Conservation (phyloP, 192 early-diverging fungal genomes). For the Podila epicladia region DNA sequence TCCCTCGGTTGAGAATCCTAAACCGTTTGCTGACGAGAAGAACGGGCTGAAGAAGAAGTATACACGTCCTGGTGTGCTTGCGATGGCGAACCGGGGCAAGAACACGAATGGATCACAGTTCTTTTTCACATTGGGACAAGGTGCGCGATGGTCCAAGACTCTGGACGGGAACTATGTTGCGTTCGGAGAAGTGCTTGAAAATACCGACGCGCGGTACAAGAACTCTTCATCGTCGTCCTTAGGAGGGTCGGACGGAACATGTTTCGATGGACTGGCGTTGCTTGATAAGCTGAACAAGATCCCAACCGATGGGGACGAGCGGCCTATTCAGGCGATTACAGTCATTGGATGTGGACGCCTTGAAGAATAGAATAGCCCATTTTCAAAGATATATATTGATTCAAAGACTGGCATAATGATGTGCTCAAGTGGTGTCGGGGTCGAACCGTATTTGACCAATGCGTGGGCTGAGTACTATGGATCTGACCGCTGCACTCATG, state of each 20-base stretch:
- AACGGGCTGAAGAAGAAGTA: constrained; percentile 44
- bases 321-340: constrained; percentile 38
- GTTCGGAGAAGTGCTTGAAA: constrained; percentile 36
- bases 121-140: constrained; percentile 43
- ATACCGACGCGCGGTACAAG: background rate
- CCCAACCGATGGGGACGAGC: constrained; percentile 35
- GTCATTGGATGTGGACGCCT: constrained; percentile 42
- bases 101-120: constrained; percentile 50
- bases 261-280: constrained; percentile 31
- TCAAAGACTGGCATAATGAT: too few species aligned
- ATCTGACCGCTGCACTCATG: too few species aligned
- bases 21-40: constrained; percentile 43
- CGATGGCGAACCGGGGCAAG: constrained; percentile 50
- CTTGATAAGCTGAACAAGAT: constrained; percentile 49
- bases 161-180: constrained; percentile 42
- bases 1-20: constrained; percentile 42
- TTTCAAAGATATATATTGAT: too few species aligned
- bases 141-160: constrained; percentile 35
- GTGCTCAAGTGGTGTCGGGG: too few species aligned
- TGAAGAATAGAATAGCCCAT: background rate
- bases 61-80: constrained; percentile 32
- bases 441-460: too few species aligned
- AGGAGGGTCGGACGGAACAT: background rate
- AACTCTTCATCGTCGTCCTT: background rate
- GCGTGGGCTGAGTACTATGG: too few species aligned